Base-by-base conservation (phyloP, 768 basidiomycete species). In the Mycena floridula region DNA sequence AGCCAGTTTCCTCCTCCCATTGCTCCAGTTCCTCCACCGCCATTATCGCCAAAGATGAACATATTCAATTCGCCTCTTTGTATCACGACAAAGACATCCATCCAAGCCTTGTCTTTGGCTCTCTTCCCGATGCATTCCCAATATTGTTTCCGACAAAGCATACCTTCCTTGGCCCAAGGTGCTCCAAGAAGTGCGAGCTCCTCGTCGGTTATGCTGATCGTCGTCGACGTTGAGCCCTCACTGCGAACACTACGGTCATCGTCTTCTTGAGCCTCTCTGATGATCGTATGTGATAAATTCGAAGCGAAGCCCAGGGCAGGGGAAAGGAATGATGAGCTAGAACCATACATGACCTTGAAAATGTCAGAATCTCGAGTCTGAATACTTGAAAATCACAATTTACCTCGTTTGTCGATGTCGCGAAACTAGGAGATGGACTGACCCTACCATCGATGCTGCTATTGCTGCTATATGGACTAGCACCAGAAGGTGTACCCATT, bases 1-100 rank as follows among this genome's bases (percentile, higher is more conserved):
- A 97, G 79, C 96, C 96, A 99, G 56, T 99, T 98, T 2, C 96
- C 96, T 43, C 95, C 95, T 8, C 96, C 96, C 48, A 97, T 80
- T 1, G 81, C 77, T 13, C 77, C 76, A 24, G 76, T 71, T 15
- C 66, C 72, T 25, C 79, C 79, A n/a, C 69, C 66, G 2, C 76
- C 79, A 46, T 78, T 68, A 25, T 84, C 85, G 39, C 91, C 95
- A 66, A 99, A 99, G 11, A 77, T 82, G 57, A 98, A 98, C 92
- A 96, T 96, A 63, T 82, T 88, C 23, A 99, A 68, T 62, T 95
- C 89, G 42, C 96, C 96, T 53, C 85, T 88, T 50, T 91, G 88
- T 23, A 97, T 92, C 58, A 98, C 96, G 26, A 94, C 89, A 56
- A 99, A 99, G 18, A 89, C 89, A 54, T 97, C 88, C 56, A 89